Conservation (phyloP, 2,329 filamentous ascomycete genomes). For the Mariannaea elegans region DNA sequence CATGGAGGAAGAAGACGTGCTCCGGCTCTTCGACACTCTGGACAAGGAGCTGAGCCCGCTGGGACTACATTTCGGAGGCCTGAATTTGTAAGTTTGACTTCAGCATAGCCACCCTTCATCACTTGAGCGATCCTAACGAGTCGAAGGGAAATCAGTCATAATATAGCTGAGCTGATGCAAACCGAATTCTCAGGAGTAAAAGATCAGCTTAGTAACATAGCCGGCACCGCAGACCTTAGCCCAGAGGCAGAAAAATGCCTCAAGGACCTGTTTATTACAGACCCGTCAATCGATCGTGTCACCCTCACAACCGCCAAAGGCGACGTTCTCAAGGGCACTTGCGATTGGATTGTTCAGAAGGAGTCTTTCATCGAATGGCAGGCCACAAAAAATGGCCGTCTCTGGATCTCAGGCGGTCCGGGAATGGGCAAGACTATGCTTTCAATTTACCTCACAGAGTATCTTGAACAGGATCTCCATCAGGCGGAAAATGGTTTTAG, state of each 20-base stretch:
- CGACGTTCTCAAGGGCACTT: not conserved
- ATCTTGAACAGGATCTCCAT: conserved; percentile 7
- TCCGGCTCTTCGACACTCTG: not conserved
- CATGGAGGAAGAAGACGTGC: not conserved
- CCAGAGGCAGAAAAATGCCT: conserved; percentile 2
- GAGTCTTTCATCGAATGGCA: conserved; percentile 13
- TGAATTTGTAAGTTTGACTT: not conserved
- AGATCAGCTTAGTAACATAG: not conserved
- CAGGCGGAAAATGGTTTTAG: not conserved
- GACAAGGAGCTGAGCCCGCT: not conserved
- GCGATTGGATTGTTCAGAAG: not conserved
- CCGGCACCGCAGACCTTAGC: not conserved
- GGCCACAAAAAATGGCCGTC: not conserved
- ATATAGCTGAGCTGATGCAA: not conserved
- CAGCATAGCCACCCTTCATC: too few relatives aligned
- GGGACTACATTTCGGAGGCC: not conserved
- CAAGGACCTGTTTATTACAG: not conserved
- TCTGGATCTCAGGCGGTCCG: not conserved
- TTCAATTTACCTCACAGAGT: conserved; percentile 5
- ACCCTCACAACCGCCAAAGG: conserved; percentile 1
- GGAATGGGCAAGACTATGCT: conserved; percentile 21
- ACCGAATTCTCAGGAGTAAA: not conserved
- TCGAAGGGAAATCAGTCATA: not conserved
- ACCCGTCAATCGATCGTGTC: conserved; percentile 12
- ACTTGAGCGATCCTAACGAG: too few relatives aligned